Base-by-base conservation (phyloP, 169 alveolate species). In the Sarcocystis neurona region DNA sequence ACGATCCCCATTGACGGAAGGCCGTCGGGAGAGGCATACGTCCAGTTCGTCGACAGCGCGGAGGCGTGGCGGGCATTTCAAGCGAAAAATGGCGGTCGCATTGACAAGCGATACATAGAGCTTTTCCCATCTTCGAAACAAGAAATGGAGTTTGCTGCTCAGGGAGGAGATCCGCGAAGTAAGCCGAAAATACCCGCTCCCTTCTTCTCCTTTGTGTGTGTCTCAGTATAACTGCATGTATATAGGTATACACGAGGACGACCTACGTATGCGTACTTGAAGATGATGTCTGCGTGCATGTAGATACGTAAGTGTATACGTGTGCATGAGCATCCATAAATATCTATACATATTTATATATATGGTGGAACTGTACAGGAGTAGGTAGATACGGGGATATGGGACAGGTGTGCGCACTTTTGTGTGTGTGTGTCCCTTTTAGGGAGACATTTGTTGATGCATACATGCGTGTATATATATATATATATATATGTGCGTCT, bases 141-240 rank as follows among this genome's bases (percentile, higher is more conserved):
- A n/a, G 94, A 91, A 39, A 91, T 91, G 94, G 91, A 89, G n/a
- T 85, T 84, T 60, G 93, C 92, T 27, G 91, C 91, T n/a, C 91
- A 87, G 53, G 93, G 93, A n/a, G 91, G 93, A n/a, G 93, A 91
- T 56, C 91, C 93, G 39, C 89, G 93, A 75, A 92, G 93, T 86
- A 79, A 39, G 91, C 46, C 66, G 50, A 37, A n/a, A 41, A 15
- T 58, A 41, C 12, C 8, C 20, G 37, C 44, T n/a, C n/a, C n/a
- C n/a, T n/a, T n/a, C n/a, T n/a, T n/a, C n/a, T n/a, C n/a, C n/a
- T n/a, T n/a, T n/a, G n/a, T n/a, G n/a, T n/a, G n/a, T n/a, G n/a
- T 23, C 2, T 58, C 70, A 12, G 18, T 32, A 58, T 10, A 12
- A 27, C 18, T 27, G 18, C 70, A 34, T 5, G n/a, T 12, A 34